These are phyloP conservation scores for Poteriospumella lacustris DNA, from an alignment of 108 stramenopile species.

Conservation along the genomic window DNA sequence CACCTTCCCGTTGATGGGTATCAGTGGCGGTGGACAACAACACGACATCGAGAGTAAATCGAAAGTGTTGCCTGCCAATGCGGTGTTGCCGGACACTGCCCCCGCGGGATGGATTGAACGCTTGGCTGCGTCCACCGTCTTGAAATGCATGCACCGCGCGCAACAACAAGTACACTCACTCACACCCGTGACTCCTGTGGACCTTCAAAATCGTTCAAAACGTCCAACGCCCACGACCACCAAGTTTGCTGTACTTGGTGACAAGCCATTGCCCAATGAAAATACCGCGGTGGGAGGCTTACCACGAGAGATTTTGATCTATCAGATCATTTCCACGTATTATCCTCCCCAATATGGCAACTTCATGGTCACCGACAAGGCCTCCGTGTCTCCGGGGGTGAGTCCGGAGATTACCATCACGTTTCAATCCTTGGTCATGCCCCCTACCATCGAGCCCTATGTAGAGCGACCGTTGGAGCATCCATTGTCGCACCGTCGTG, in stretches of 20 bases:
- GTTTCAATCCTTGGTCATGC: constrained; percentile 12
- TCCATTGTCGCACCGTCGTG: constrained; percentile 42
- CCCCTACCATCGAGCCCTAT: constrained; percentile 28
- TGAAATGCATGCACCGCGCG: not conserved
- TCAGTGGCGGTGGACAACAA: not conserved
- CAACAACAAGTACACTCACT: constrained; percentile 29
- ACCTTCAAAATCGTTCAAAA: constrained; percentile 41
- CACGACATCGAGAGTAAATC: constrained; percentile 1
- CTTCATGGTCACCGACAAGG: constrained; percentile 51
- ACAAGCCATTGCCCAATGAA: constrained; percentile 51
- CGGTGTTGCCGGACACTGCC: constrained; percentile 16
- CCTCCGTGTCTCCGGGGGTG: constrained; percentile 47
- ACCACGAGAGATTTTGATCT: constrained; percentile 46
- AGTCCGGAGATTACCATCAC: constrained; percentile 31
- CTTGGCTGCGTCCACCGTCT: not conserved
- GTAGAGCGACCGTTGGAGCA: constrained; percentile 44
- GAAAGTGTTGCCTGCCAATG: constrained; percentile 20
- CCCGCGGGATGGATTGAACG: constrained; percentile 38
- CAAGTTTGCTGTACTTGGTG: constrained; percentile 56
- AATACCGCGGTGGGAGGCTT: constrained; percentile 59
- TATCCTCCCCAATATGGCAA: constrained; percentile 64
- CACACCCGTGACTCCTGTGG: constrained; percentile 38
- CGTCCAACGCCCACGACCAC: constrained; percentile 49
- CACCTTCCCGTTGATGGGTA: constrained; percentile 49
- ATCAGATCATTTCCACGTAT: constrained; percentile 51